These are phyloP conservation scores for Ascoidea rubescens DNA, from an alignment of 805 yeast genomes.

Conservation along the genomic window DNA sequence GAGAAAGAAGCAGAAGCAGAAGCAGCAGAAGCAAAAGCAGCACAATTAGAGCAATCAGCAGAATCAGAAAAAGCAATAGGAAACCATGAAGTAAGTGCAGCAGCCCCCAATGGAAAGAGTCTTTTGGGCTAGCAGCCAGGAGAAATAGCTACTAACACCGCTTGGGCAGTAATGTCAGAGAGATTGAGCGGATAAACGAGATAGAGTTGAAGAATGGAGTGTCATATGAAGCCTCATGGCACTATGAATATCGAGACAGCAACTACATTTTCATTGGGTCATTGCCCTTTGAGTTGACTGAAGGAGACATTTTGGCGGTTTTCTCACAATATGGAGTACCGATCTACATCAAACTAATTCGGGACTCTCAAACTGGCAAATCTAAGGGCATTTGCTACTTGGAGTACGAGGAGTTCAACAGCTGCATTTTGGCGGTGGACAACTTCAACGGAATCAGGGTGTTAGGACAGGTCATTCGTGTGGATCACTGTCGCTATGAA, in stretches of 20 bases:
- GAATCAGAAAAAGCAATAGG: too few relatives aligned
- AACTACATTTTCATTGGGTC: constrained; percentile 70
- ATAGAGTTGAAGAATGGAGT: constrained; percentile 52
- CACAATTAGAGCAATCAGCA: too few relatives aligned
- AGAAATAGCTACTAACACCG: too few relatives aligned
- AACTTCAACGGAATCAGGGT: constrained; percentile 61
- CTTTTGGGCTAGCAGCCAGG: too few relatives aligned
- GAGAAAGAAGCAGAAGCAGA: too few relatives aligned
- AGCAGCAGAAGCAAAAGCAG: too few relatives aligned
- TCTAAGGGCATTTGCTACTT: constrained; percentile 70
- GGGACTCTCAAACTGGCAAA: constrained; percentile 28
- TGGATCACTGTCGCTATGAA: constrained; percentile 7
- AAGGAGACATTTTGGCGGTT: constrained; percentile 60
- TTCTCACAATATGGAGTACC: constrained; percentile 90
- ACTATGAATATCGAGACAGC: constrained; percentile 64
- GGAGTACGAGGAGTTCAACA: constrained; percentile 69
- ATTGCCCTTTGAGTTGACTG: constrained; percentile 48
- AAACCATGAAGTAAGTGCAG: too few relatives aligned
- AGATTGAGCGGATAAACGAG: constrained; percentile 46
- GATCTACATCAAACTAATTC: constrained; percentile 51
- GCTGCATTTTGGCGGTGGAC: constrained; percentile 78
- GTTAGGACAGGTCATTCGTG: constrained; percentile 31
- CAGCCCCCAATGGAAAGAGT: too few relatives aligned
- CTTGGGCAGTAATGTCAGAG: constrained; percentile 18
- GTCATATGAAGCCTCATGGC: constrained; percentile 71